Percentiles rank a stretch among this genome's conserved stretches.
Conservation (phyloP, 139 green algal genomes). For the Medakamo hakoo region DNA sequence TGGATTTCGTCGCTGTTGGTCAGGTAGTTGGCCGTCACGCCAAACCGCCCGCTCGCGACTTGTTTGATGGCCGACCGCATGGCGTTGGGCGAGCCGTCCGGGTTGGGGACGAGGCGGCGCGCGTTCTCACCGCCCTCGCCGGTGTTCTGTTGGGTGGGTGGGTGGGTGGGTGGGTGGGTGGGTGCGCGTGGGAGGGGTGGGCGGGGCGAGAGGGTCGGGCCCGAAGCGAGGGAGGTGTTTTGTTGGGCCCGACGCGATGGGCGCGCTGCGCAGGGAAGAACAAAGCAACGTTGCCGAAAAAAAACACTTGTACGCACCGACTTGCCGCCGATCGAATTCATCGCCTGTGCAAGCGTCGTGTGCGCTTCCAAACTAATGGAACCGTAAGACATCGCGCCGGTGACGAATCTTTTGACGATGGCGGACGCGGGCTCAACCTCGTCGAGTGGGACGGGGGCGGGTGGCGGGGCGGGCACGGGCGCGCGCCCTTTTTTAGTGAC, state of each 20-base stretch:
- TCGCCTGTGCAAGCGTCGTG: not conserved
- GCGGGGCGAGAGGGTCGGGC: too few species aligned
- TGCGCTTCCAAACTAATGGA: slow-evolving; percentile 38
- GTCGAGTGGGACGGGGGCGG: slow-evolving; percentile 15
- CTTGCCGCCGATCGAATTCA: too few species aligned
- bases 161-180: not conserved
- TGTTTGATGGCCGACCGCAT: slow-evolving; percentile 78
- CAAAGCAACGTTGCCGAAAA: too few species aligned
- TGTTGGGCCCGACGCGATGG: too few species aligned
- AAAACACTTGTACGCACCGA: too few species aligned
- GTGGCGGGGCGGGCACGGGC: not conserved
- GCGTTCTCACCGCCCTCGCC: slow-evolving; percentile 88
- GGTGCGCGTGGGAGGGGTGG: too few species aligned
- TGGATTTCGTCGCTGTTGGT: slow-evolving; percentile 90
- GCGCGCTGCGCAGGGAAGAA: too few species aligned
- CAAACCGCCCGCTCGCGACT: slow-evolving; percentile 76
- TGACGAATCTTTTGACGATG: slow-evolving; percentile 89
- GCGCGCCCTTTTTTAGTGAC: too few species aligned
- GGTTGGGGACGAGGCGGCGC: slow-evolving; percentile 48
- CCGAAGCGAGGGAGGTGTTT: too few species aligned
- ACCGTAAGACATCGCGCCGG: slow-evolving; percentile 68
- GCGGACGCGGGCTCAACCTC: slow-evolving; percentile 71
- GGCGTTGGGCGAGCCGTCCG: slow-evolving; percentile 67
- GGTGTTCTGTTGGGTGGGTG: slow-evolving; percentile 61
- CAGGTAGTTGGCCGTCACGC: slow-evolving; percentile 83